Base-by-base conservation (phyloP, 192 early-diverging fungal genomes). In the Coemansia sp. region DNA sequence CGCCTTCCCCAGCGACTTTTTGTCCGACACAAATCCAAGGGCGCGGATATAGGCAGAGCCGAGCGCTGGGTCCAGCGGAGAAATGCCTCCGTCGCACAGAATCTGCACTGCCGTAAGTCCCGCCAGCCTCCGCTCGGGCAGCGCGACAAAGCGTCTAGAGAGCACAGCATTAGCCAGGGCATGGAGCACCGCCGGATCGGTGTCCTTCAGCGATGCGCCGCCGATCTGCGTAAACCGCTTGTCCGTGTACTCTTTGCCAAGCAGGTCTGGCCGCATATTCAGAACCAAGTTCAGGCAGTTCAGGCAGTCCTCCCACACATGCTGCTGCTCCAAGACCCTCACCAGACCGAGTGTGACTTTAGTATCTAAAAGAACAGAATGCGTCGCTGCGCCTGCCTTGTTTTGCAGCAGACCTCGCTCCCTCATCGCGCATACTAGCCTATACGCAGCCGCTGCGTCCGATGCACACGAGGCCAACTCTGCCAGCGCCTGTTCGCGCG, bases 61-160 rank as follows among this genome's bases (percentile, higher is more conserved):
- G 11, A 17, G 24, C 9, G 25, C 60, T 0, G 60, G 29, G 29
- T 65, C 61, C 19, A 17, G 19, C n/a, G 10, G 14, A 14, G 62
- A 35, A n/a, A 67, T 11, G 6, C 11, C n/a, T 35, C 61, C 76
- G 59, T 82, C 79, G 22, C 57, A 24, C 20, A 76, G 14, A 20
- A 82, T 12, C 62, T 82, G 79, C 47, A 67, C 24, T 3, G 74
- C 79, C 17, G 79, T 76, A 9, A 67, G 62, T 15, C 79, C 79
- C 0, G 79, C 79, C 29, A 68, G 45, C 15, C 69, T 64, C 49
- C 79, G 67, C 11, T 69, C 71, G 0, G 74, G 74, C 42, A 73
- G 56, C 3, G 60, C 56, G 0, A 51, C 64, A 47, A 73, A 68
- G 9, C 40, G 74, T 6, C 62, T 61, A 41, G 67, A 51, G 58